Conservation (phyloP, 257 asterid genomes). For the Marsdenia floribunda region DNA sequence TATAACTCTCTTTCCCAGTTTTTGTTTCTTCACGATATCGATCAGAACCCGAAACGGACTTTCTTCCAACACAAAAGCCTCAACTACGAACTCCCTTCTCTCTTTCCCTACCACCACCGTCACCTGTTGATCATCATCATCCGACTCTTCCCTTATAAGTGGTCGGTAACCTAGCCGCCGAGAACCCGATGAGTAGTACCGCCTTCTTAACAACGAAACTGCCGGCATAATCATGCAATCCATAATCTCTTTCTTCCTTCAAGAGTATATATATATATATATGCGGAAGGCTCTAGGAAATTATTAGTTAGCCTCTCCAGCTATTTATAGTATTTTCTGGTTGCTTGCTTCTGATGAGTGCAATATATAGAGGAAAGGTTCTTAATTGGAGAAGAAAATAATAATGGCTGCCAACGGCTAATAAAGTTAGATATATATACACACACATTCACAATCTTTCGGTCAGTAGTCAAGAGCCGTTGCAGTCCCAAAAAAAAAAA, state of each 20-base stretch:
- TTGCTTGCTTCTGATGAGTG: background rate
- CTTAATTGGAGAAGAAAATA: background rate
- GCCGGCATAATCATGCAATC: conserved; percentile 32
- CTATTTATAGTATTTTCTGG: conserved; percentile 6
- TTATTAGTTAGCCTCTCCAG: background rate
- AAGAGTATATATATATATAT: too few species aligned
- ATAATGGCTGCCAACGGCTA: conserved; percentile 7
- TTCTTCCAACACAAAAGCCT: conserved; percentile 32
- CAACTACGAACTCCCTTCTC: conserved; percentile 34
- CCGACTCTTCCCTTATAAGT: background rate
- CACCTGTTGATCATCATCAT: conserved; percentile 18
- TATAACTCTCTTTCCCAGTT: conserved; percentile 28
- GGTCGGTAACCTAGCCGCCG: conserved; percentile 27
- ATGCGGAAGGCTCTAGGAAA: background rate
- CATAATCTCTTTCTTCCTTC: conserved; percentile 7
- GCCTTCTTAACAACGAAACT: conserved; percentile 25
- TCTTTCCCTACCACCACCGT: conserved; percentile 39
- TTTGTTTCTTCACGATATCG: conserved; percentile 28
- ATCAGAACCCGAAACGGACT: conserved; percentile 28
- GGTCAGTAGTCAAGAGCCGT: background rate
- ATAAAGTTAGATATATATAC: background rate
- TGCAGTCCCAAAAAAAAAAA: too few species aligned
- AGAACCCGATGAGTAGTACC: conserved; percentile 14
- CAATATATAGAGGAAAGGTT: background rate
- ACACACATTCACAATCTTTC: too few species aligned